Evolutionary conservation across 2,329 filamentous ascomycete genomes (phyloP), one percentile per base, ranked within the genome.

Genomic region (Arachnopeziza araneosa): DNA sequence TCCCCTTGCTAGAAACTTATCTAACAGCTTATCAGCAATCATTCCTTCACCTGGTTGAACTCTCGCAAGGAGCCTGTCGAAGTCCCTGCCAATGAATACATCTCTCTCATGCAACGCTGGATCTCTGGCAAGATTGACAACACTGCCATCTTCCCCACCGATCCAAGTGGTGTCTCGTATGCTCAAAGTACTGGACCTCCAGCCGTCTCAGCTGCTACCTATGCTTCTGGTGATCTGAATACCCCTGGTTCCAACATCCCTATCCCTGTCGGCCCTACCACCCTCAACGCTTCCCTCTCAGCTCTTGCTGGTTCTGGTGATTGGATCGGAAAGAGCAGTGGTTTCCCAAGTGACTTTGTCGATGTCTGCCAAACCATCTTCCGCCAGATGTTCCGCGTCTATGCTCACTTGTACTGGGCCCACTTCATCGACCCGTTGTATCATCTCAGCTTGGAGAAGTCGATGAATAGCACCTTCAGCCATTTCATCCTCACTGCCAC

Each of bases 361-460:
- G 85, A 88, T 63, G 92, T 96, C 68, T 95, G 93, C 79, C 92
- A 96, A 79, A 88, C 88, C 66, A 95, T 97, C 70, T 93, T 97
- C 79, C 89, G 93, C 69, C 95, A 97, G 77, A 98, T 99, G 89
- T 98, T 99, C 81, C 90, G 95, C 61, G 93, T 97, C 68, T 99
- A 99, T 72, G 89, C 95, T 54, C 95, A 99, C 76, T 86, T 99
- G 63, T 99, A 99, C 80, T 97, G 96, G 83, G 91, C 93, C 60
- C 95, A 99, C 76, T 99, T 91, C 75, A 79, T 87, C 62, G 89
- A 91, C 67, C 89, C 89, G 5, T 91, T 92, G 75, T 93, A 91
- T 76, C 88, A 93, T 74, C 81, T 93, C 66, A 91, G 90, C 77
- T 78, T 89, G 10, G 87, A 89, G 74, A 89, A 92, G 73, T 88